These are phyloP conservation scores for Paulownia fortunei DNA, from an alignment of 257 asterid species.

Conservation along the genomic window DNA sequence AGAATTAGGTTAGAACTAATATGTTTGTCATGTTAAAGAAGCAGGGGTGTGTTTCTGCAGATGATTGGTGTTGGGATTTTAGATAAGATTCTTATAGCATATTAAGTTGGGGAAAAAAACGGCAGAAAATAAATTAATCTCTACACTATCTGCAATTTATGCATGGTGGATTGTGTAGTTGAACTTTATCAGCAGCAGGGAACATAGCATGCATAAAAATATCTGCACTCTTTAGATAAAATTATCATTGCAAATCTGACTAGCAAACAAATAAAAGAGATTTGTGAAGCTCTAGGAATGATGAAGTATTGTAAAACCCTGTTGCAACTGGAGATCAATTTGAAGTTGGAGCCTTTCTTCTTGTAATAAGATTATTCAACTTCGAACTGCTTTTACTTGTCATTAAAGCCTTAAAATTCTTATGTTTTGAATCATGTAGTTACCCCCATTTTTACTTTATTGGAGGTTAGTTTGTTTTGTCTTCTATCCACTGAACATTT, in stretches of 20 bases:
- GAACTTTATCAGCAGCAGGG: neutral
- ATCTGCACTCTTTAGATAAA: too few species aligned
- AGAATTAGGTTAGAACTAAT: neutral
- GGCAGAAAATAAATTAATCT: neutral
- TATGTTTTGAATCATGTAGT: neutral
- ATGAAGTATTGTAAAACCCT: neutral
- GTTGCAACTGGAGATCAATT: neutral
- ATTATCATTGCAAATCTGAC: neutral
- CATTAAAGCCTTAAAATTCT: neutral
- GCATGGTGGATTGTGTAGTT: conserved; percentile 2
- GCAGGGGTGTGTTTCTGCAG: too few species aligned
- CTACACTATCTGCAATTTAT: neutral
- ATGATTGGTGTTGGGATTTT: neutral
- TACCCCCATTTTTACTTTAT: neutral
- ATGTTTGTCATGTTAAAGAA: neutral
- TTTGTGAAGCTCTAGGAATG: neutral
- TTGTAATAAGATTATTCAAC: too few species aligned
- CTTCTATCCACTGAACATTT: neutral
- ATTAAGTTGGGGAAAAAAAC: neutral
- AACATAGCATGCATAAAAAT: neutral
- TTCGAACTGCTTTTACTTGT: neutral
- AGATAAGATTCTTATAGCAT: neutral
- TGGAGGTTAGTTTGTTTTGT: neutral
- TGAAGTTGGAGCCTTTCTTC: too few species aligned
- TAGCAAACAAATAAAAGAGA: neutral